Evolutionary conservation across 139 green algal species (phyloP).

Genomic region (Ostreobium quekettii): DNA sequence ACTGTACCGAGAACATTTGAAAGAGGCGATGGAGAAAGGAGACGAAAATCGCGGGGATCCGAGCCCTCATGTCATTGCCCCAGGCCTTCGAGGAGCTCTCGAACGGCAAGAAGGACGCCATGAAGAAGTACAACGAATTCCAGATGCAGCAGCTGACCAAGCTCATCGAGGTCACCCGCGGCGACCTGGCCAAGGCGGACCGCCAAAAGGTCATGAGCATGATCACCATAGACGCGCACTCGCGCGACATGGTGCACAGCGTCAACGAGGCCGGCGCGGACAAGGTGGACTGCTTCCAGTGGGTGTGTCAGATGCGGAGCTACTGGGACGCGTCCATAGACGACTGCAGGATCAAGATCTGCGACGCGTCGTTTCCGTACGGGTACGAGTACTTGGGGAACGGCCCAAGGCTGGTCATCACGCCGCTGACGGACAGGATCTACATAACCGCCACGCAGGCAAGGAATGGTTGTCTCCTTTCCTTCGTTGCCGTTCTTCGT

Average conservation of each 20-base stretch:
- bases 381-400: slow-evolving; percentile 81
- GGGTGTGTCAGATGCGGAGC: slow-evolving; percentile 64
- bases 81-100: slow-evolving; percentile 51
- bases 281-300: slow-evolving; percentile 61
- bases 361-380: slow-evolving; percentile 72
- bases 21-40: no score
- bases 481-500: no score
- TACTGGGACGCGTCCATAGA: slow-evolving; percentile 66
- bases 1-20: no score
- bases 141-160: slow-evolving; percentile 79
- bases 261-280: slow-evolving; percentile 38
- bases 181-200: slow-evolving; percentile 41
- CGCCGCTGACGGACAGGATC: slow-evolving; percentile 70
- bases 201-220: slow-evolving; percentile 59
- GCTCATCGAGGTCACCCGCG: slow-evolving; percentile 65
- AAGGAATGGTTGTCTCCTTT: no score
- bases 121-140: slow-evolving; percentile 73
- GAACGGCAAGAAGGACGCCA: slow-evolving; percentile 52
- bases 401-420: slow-evolving; percentile 68
- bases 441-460: slow-evolving; percentile 82
- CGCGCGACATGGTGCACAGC: slow-evolving; percentile 56
- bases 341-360: slow-evolving; percentile 63
- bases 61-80: no score
- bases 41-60: no score
- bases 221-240: slow-evolving; percentile 82